phyloP scores from a whole-genome alignment of 345 rosid species.

The Brassica napus region Da-Ae NC_063449.1:31705001-31705500 shows the following conservation, averaged over 20 bases:
- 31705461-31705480: background rate
- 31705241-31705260: background rate
- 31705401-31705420: slow-evolving; percentile 24
- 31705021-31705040: background rate
- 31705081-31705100: background rate
- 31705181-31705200: background rate
- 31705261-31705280: background rate
- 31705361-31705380: slow-evolving; percentile 12
- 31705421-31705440: slow-evolving; percentile 22
- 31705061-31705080: background rate
- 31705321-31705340: background rate
- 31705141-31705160: background rate
- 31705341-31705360: background rate
- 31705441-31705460: slow-evolving; percentile 31
- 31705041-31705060: background rate
- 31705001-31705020: background rate
- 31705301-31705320: slow-evolving; percentile 7
- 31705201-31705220: background rate
- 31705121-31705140: background rate
- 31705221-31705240: background rate
- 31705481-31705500: background rate
- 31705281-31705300: background rate
- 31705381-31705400: slow-evolving; percentile 24
- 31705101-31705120: background rate
- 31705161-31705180: background rate